Conservation (phyloP, 805 yeast species). For the Kazachstania africana region DNA sequence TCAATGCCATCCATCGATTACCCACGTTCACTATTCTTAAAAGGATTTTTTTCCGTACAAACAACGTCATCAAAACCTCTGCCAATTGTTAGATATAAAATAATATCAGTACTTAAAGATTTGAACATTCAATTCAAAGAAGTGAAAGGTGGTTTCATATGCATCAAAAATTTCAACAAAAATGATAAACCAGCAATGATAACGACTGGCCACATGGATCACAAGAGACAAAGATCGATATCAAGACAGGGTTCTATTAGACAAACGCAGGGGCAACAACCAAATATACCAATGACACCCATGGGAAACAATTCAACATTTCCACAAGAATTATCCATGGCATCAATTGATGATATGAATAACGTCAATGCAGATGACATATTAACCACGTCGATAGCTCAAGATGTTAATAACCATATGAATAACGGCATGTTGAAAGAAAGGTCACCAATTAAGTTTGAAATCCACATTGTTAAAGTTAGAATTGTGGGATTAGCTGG, state of each 20-base stretch:
- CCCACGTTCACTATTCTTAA: constrained; percentile 80
- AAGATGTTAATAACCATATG: constrained; percentile 35
- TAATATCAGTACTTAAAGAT: constrained; percentile 62
- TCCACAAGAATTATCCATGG: constrained; percentile 26
- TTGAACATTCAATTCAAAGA: constrained; percentile 76
- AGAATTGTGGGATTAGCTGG: constrained; percentile 86
- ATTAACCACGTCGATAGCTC: constrained; percentile 43
- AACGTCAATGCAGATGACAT: constrained; percentile 18
- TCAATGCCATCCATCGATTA: constrained; percentile 90
- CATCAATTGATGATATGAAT: constrained; percentile 19
- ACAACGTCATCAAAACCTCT: constrained; percentile 89
- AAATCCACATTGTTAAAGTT: constrained; percentile 84
- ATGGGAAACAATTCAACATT: constrained; percentile 17
- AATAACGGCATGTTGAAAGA: constrained; percentile 9
- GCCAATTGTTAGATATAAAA: constrained; percentile 76
- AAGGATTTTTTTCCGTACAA: constrained; percentile 90
- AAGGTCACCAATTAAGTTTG: constrained; percentile 66
- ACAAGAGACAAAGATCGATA: constrained; percentile 26
- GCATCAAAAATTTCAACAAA: constrained; percentile 42
- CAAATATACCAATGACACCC: constrained; percentile 45
- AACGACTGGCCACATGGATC: background rate
- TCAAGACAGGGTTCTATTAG: constrained; percentile 26
- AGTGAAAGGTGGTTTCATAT: constrained; percentile 87
- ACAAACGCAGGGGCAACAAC: constrained; percentile 23
- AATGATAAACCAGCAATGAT: background rate